Evolutionary conservation across 2,329 filamentous ascomycete genomes (phyloP).

Genomic region (Fusarium pseudocircinatum): DNA sequence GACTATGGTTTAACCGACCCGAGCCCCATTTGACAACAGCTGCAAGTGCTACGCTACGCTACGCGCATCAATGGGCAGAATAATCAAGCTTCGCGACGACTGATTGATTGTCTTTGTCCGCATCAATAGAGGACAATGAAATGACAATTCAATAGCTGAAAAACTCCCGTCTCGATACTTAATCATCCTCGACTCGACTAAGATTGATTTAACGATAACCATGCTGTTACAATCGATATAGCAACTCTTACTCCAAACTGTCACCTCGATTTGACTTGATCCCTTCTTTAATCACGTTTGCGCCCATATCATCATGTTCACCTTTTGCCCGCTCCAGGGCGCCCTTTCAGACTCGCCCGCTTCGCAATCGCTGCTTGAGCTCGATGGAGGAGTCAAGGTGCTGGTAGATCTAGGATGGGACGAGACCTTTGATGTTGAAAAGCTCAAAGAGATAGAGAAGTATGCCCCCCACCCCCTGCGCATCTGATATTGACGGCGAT

Average conservation of each 20-base stretch:
- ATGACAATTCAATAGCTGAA: conserved; percentile 24
- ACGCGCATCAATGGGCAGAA: conserved; percentile 31
- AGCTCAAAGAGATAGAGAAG: conserved; percentile 91
- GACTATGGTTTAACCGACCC: conserved; percentile 34
- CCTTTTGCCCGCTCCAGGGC: conserved; percentile 90
- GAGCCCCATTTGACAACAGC: conserved; percentile 14
- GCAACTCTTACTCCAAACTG: conserved; percentile 1
- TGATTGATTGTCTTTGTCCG: conserved; percentile 34
- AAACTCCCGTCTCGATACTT: neutral
- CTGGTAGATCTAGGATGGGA: conserved; percentile 97
- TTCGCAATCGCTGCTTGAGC: conserved; percentile 94
- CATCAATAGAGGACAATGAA: conserved; percentile 31
- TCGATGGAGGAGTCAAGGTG: conserved; percentile 96
- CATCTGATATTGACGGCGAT: neutral
- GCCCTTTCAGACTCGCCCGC: conserved; percentile 87
- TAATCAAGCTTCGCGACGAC: conserved; percentile 38
- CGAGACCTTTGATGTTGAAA: conserved; percentile 83
- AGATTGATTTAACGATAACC: conserved; percentile 14
- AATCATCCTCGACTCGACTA: neutral
- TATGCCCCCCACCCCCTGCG: conserved; percentile 54
- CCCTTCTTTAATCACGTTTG: conserved; percentile 22
- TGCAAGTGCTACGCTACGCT: conserved; percentile 21
- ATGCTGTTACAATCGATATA: conserved; percentile 37
- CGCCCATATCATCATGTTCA: conserved; percentile 78
- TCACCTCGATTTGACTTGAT: conserved; percentile 8